Base-by-base conservation (phyloP, 306 rosid genomes). In the Vicia villosa region DNA sequence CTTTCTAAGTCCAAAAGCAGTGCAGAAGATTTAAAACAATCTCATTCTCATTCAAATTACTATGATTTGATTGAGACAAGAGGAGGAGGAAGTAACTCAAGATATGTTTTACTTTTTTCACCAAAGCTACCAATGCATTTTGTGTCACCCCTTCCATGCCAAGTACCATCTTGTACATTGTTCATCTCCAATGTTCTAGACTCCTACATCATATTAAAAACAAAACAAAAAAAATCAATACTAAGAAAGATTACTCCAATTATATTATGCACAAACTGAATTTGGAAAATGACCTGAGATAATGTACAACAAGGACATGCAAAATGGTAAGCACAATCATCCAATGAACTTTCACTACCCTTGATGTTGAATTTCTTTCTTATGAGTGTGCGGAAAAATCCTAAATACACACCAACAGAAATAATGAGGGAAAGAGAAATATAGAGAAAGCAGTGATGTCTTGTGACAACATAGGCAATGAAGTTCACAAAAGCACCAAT, bases 61-160 rank as follows among this genome's bases (percentile, higher is more conserved):
- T 34, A 34, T 6, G 77, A 38, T 61, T 65, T 80, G 70, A 84
- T 77, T 32, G 86, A 78, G 24, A 84, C 64, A 20, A 77, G 21
- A 45, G 87, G 63, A 65, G 97, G 96, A 16, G 92, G 95, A 47
- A 58, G 73, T 24, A 92, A 78, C 79, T 78, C 89, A 42, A 78
- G 72, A n/a, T 83, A 30, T 24, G 83, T 28, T 57, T 68, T 83
- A 61, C 45, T 70, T 5, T 69, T 83, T 77, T 74, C 89, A 47
- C 72, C 80, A 79, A 78, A 72, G 66, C 90, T 82, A 28, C 85
- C 88, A 28, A 89, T 80, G 82, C 77, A 89, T 68, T 86, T 82
- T 15, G 90, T 86, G 81, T 89, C 96, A 5, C 96, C 96, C 5
- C 96, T 76, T 57, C 98, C 96, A 60, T 85, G 98, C 96, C 98